Evolutionary conservation across 345 rosid species (phyloP), one percentile per base, ranked within the genome.

Genomic region (Populus tremula): DNA sequence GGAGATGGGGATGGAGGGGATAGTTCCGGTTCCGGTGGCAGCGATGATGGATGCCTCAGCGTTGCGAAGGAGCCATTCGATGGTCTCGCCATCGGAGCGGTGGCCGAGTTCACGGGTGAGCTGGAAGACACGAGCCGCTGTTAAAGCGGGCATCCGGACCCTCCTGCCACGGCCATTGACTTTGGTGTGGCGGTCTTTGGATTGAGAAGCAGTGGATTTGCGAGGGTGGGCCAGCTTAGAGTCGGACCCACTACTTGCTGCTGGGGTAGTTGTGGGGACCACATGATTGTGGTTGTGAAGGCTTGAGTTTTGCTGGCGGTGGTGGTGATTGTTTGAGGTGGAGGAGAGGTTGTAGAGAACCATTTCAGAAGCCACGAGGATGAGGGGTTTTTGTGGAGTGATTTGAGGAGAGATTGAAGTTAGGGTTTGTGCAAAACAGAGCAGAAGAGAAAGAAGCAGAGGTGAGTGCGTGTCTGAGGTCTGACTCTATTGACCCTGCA

Each of bases 71-170:
- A 91, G 91, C 91, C 94, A 91, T 76, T 87, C 87, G 11, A 90
- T 81, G 53, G 91, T 90, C 83, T 90, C 94, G 25, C 92, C 92
- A 67, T 90, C 90, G 9, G 94, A 85, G 23, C 88, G 86, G 80
- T 86, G 92, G 80, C 92, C 92, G 36, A 92, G 94, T 71, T 92
- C 94, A 49, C 90, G 86, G 69, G 94, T 92, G 25, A 89, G 83
- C 86, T 92, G 97, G 64, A 92, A 92, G 77, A 90, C 87, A 75
- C 94, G 76, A 63, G 97, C 93, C 5, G 93, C 94, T 77, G 89
- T 85, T 29, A 92, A 87, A 1, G 90, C 87, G 1, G 93, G 92
- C 88, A 90, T 86, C 76, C 94, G 91, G 9, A 92, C 90, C 13
- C 94, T 86, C 69, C 93, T 89, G 33, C 97, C 90, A 53, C 94